Base-by-base conservation (phyloP, 257 asterid species). In the Pogostemon cablin region DNA sequence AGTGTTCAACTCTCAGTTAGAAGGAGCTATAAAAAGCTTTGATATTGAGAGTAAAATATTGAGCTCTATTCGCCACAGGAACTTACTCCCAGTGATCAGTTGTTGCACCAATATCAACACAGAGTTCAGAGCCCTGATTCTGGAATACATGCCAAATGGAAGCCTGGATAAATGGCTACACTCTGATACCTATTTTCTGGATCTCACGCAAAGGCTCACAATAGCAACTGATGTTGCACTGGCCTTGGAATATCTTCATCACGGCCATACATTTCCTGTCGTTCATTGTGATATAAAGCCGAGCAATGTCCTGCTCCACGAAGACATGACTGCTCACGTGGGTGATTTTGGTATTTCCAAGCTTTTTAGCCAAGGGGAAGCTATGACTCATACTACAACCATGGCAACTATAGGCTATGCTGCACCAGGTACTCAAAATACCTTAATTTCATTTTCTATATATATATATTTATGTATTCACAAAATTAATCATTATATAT, bases 111-210 rank as follows among this genome's bases (percentile, higher is more conserved):
- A 75, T 15, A 15, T 15, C 17, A 15, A 15, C 17, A 40, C 9
- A 5, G 78, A 77, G 25, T 81, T 81, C 67, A 81, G 71, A 38
- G 82, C 82, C 9, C 46, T 80, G 75, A 65, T 80, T 42, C 78
- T 80, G 0, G 50, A 52, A 8, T 81, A 77, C 72, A 81, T 74
- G 80, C 76, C 80, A 9, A 77, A 74, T 12, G 85, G 82, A 40
- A 78, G 68, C 62, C 41, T 81, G 11, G 85, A 72, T 0, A 72
- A 72, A 61, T 38, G 62, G 63, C 3, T 61, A 5, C 12, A 72
- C 42, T 61, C 46, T 1, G 7, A 52, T 10, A 2, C 1, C 15
- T 7, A 20, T 48, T 4, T 11, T 40, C 3, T 71, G 5, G 68
- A 71, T 61, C 4, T 61, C 25, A 8, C 15, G 56, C 62, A 56